A percentile compares a stretch with the other conserved stretches of the same genome.
These are phyloP conservation scores for Corylus americana DNA, from an alignment of 306 rosid species.

Conservation along the genomic window DNA sequence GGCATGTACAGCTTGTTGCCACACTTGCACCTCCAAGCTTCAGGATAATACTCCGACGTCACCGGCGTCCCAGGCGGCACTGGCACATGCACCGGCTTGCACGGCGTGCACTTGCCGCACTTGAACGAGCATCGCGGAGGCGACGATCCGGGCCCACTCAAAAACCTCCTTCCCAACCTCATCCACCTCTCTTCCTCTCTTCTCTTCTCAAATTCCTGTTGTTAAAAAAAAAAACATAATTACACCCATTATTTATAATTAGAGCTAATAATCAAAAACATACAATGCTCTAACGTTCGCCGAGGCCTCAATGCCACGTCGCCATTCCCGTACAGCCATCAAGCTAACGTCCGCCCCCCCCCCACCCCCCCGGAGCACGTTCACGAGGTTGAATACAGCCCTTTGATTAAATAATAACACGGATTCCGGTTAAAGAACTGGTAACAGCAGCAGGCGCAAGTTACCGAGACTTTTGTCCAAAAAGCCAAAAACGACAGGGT, in stretches of 20 bases:
- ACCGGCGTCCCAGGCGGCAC: slow-evolving; percentile 93
- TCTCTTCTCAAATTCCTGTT: slow-evolving; percentile 21
- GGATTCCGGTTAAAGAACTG: slow-evolving; percentile 24
- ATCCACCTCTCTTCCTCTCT: slow-evolving; percentile 15
- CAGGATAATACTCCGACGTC: slow-evolving; percentile 84
- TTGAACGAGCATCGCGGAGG: slow-evolving; percentile 81
- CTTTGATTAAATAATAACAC: slow-evolving; percentile 1
- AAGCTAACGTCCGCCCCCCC: slow-evolving; percentile 2
- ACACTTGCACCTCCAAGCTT: slow-evolving; percentile 99
- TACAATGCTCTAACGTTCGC: neutral
- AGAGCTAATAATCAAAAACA: neutral
- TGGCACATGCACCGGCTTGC: slow-evolving; percentile 80
- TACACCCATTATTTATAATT: slow-evolving; percentile 4
- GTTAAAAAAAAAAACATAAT: neutral
- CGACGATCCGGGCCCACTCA: slow-evolving; percentile 73
- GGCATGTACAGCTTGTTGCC: slow-evolving; percentile 90
- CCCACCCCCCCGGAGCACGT: neutral
- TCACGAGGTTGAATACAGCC: slow-evolving; percentile 3
- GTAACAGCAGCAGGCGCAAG: slow-evolving; percentile 35
- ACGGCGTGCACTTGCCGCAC: slow-evolving; percentile 81
- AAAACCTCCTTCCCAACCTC: slow-evolving; percentile 49
- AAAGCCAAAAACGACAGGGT: slow-evolving; percentile 31
- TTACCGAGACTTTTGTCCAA: slow-evolving; percentile 27
- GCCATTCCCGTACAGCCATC: neutral
- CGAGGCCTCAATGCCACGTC: neutral